Conservation (phyloP, 371 early-diverging fungal genomes). For the Phascolomyces articulosus region DNA sequence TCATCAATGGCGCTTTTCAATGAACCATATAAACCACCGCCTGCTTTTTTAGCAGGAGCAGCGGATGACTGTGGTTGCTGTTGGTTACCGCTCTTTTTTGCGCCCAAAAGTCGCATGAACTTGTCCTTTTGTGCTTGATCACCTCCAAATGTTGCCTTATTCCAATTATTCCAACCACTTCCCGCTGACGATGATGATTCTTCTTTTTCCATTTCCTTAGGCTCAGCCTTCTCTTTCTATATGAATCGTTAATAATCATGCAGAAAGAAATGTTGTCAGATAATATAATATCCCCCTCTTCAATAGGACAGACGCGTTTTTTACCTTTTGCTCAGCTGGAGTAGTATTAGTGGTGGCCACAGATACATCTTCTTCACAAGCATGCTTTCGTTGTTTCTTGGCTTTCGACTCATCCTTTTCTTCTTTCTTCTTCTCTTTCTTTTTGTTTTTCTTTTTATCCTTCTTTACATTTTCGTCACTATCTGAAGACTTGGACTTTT, state of each 20-base stretch:
- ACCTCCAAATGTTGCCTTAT: slow-evolving; percentile 50
- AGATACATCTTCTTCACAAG: slow-evolving; percentile 6
- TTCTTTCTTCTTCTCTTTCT: slow-evolving; percentile 9
- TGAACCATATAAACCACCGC: slow-evolving; percentile 42
- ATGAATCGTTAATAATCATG: neutral
- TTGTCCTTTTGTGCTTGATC: slow-evolving; percentile 48
- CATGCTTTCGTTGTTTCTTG: slow-evolving; percentile 22
- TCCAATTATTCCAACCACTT: slow-evolving; percentile 57
- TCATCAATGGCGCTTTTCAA: slow-evolving; percentile 51
- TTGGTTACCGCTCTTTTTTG: slow-evolving; percentile 29
- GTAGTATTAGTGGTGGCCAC: neutral
- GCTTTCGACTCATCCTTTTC: slow-evolving; percentile 6
- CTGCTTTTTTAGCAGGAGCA: slow-evolving; percentile 25
- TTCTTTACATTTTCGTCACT: slow-evolving; percentile 17
- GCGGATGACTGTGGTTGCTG: neutral
- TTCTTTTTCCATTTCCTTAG: neutral
- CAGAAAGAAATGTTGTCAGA: too few relatives aligned
- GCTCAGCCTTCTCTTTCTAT: neutral
- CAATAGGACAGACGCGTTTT: neutral
- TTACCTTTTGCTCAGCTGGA: neutral
- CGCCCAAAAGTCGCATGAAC: slow-evolving; percentile 51
- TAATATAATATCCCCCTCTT: neutral
- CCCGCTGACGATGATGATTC: neutral
- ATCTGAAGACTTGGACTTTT: slow-evolving; percentile 12
- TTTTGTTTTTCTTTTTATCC: slow-evolving; percentile 21